These are phyloP conservation scores for Sphenostylis stenocarpa DNA, from an alignment of 306 rosid genomes.

Conservation along the genomic window DNA sequence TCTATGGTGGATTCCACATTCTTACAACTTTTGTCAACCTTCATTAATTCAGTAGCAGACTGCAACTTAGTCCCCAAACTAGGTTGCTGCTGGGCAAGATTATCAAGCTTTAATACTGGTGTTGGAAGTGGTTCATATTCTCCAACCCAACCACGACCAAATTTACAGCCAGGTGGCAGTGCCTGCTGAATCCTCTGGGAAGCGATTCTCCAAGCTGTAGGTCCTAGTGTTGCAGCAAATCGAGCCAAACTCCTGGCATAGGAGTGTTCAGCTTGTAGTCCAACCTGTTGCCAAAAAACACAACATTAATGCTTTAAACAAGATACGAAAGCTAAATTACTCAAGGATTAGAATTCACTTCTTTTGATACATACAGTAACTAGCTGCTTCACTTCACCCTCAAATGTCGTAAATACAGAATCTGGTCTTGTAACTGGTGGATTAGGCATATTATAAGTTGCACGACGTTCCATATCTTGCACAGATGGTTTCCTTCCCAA, in stretches of 20 bases:
- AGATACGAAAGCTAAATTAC: slow-evolving; percentile 24
- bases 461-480: slow-evolving; percentile 82
- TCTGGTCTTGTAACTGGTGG: slow-evolving; percentile 64
- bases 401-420: slow-evolving; percentile 76
- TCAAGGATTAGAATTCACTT: slow-evolving; percentile 30
- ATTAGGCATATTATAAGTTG: slow-evolving; percentile 59
- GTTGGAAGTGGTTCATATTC: slow-evolving; percentile 97
- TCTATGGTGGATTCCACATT: slow-evolving; percentile 46
- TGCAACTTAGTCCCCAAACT: slow-evolving; percentile 42
- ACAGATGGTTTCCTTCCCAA: slow-evolving; percentile 69
- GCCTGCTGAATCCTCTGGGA: slow-evolving; percentile 88
- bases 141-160: slow-evolving; percentile 98
- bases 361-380: slow-evolving; percentile 70
- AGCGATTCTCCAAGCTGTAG: slow-evolving; percentile 90
- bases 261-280: slow-evolving; percentile 94
- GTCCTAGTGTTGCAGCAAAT: slow-evolving; percentile 88
- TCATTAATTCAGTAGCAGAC: slow-evolving; percentile 43
- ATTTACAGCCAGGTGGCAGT: slow-evolving; percentile 82
- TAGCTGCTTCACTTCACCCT: slow-evolving; percentile 84
- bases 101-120: slow-evolving; percentile 76
- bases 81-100: slow-evolving; percentile 53
- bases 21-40: slow-evolving; percentile 50
- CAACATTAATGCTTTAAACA: slow-evolving; percentile 22
- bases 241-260: slow-evolving; percentile 98
- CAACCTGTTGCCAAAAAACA: slow-evolving; percentile 61